Conservation (phyloP, 805 yeast species). For the Candida piceae region DNA sequence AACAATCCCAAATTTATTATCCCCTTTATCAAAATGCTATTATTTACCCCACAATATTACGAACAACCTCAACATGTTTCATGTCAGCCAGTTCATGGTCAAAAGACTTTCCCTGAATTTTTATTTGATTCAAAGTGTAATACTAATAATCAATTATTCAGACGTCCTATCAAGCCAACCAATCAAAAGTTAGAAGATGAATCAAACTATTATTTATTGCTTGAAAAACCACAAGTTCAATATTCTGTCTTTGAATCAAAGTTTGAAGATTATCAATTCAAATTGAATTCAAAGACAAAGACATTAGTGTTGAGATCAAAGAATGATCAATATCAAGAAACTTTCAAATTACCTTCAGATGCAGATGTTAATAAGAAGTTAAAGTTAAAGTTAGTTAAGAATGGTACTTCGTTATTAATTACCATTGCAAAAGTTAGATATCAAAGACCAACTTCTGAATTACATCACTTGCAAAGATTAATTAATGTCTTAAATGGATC, state of each 20-base stretch:
- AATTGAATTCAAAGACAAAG: slow-evolving; percentile 8
- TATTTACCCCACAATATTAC: slow-evolving; percentile 1
- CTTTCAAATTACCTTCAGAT: slow-evolving; percentile 22
- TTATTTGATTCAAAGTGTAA: slow-evolving; percentile 3
- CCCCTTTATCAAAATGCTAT: neutral
- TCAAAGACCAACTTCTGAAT: neutral
- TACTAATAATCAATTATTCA: slow-evolving; percentile 2
- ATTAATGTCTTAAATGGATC: neutral
- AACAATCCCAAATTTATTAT: neutral
- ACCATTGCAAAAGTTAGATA: slow-evolving; percentile 8
- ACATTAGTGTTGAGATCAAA: slow-evolving; percentile 18
- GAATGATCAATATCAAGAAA: slow-evolving; percentile 18
- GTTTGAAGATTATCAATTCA: slow-evolving; percentile 22
- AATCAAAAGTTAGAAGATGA: slow-evolving; percentile 15
- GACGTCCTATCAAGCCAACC: slow-evolving; percentile 1
- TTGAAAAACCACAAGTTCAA: slow-evolving; percentile 13
- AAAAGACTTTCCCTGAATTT: neutral
- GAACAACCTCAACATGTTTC: neutral
- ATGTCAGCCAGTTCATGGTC: no score
- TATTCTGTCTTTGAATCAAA: neutral
- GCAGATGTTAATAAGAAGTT: slow-evolving; percentile 14
- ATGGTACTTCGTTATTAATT: slow-evolving; percentile 19
- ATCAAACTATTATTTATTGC: slow-evolving; percentile 19
- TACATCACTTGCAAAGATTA: slow-evolving; percentile 1
- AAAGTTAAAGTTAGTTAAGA: slow-evolving; percentile 10